Evolutionary conservation across 2,329 filamentous ascomycete genomes (phyloP).

Genomic region (Ophiocordyceps sinensis): DNA sequence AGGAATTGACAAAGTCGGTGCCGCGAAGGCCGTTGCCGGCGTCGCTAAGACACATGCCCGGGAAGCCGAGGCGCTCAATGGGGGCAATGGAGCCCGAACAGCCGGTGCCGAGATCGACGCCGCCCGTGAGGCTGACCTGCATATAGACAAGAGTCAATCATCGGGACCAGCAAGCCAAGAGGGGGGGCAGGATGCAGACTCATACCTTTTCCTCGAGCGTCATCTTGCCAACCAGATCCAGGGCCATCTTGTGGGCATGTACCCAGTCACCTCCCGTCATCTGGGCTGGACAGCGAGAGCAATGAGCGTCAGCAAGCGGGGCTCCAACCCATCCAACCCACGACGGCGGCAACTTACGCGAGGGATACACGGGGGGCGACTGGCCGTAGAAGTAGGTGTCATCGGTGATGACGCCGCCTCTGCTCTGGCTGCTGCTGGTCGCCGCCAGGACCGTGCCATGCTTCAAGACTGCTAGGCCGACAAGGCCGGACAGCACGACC

Average conservation of each 20-base stretch:
- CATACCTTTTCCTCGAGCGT: slow-evolving; percentile 59
- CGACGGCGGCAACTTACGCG: slow-evolving; percentile 30
- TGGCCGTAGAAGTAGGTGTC: slow-evolving; percentile 33
- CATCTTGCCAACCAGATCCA: slow-evolving; percentile 53
- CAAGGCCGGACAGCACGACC: slow-evolving; percentile 1
- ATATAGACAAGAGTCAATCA: neutral
- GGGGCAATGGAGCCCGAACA: slow-evolving; percentile 31
- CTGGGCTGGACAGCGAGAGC: slow-evolving; percentile 19
- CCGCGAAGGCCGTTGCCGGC: slow-evolving; percentile 28
- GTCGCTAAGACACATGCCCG: slow-evolving; percentile 29
- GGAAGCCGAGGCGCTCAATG: slow-evolving; percentile 23
- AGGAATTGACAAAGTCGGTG: slow-evolving; percentile 27
- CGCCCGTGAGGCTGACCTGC: slow-evolving; percentile 58
- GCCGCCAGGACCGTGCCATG: neutral
- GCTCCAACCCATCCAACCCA: too few relatives aligned
- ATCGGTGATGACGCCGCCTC: slow-evolving; percentile 17
- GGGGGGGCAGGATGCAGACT: neutral
- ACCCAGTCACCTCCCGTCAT: slow-evolving; percentile 51
- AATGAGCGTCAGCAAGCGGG: slow-evolving; percentile 4
- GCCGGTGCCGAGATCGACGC: slow-evolving; percentile 38
- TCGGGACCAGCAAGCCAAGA: neutral
- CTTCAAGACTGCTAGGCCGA: slow-evolving; percentile 1
- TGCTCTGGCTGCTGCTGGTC: neutral
- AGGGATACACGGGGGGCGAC: slow-evolving; percentile 35
- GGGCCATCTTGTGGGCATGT: slow-evolving; percentile 51